Conservation (phyloP, 352 stramenopile species). For the Aphanomyces euteiches region DNA sequence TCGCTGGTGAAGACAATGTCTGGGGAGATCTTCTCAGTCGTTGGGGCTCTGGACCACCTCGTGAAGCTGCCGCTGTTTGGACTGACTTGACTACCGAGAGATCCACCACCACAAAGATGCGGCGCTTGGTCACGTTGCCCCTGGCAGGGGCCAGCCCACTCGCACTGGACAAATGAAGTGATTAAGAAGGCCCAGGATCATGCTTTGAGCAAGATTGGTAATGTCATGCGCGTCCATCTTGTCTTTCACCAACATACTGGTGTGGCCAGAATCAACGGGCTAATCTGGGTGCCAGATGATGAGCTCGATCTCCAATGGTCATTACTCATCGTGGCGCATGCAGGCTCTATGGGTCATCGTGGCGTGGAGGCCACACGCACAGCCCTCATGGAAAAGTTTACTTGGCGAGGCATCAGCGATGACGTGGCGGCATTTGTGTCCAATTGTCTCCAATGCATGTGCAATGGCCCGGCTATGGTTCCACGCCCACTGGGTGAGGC, state of each 20-base stretch:
- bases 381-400: constrained; percentile 27
- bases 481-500: constrained; percentile 33
- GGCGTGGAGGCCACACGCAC: constrained; percentile 29
- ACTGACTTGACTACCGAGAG: constrained; percentile 24
- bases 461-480: not conserved
- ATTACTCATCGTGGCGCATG: constrained; percentile 34
- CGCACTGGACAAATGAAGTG: not conserved
- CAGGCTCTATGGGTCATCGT: constrained; percentile 33
- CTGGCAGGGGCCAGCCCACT: no score
- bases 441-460: constrained; percentile 30
- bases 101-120: no score
- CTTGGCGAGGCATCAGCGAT: constrained; percentile 18
- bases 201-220: not conserved
- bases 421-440: no score
- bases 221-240: constrained; percentile 32
- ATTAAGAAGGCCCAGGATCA: not conserved
- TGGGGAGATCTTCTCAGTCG: constrained; percentile 39
- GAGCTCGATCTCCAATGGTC: constrained; percentile 32
- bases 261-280: constrained; percentile 4
- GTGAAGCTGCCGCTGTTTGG: not conserved
- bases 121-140: no score
- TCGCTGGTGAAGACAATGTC: constrained; percentile 35
- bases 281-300: constrained; percentile 7
- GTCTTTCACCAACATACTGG: constrained; percentile 1
- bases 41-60: constrained; percentile 16